These are phyloP conservation scores for Trichoderma oligosporum DNA, from an alignment of 2,329 filamentous ascomycete species.

Conservation along the genomic window DNA sequence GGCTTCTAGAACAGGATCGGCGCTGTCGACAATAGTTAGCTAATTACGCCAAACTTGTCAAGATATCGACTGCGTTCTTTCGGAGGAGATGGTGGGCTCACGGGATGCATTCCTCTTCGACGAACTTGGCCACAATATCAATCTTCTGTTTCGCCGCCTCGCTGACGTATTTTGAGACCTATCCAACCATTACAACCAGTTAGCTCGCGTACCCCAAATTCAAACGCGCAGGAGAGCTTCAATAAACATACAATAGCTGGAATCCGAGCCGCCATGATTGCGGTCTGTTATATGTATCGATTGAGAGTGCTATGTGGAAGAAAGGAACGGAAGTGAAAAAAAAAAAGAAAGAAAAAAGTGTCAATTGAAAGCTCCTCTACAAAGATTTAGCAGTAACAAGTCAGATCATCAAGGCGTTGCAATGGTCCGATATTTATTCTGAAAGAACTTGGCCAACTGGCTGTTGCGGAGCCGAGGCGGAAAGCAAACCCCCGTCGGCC, in stretches of 20 bases:
- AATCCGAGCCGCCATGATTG: slow-evolving; percentile 33
- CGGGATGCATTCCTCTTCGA: slow-evolving; percentile 92
- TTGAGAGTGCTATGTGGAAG: neutral
- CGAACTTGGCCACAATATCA: slow-evolving; percentile 89
- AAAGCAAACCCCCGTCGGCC: slow-evolving; percentile 7
- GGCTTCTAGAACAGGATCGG: slow-evolving; percentile 75
- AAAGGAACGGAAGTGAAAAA: neutral
- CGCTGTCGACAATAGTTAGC: slow-evolving; percentile 41
- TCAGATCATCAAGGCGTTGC: neutral
- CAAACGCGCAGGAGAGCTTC: neutral
- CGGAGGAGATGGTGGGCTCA: slow-evolving; percentile 36
- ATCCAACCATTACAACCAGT: neutral
- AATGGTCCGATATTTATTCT: slow-evolving; percentile 15
- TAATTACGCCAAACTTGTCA: neutral
- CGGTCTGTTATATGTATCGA: neutral
- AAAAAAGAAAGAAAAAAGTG: neutral
- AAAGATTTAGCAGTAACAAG: neutral
- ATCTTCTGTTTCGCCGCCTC: slow-evolving; percentile 79
- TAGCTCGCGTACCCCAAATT: neutral
- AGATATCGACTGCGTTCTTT: neutral
- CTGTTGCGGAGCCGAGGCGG: slow-evolving; percentile 15
- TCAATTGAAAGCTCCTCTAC: neutral
- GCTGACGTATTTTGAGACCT: slow-evolving; percentile 63
- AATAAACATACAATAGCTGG: slow-evolving; percentile 32
- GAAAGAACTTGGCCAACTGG: neutral